Evolutionary conservation across 257 asterid genomes (phyloP).

Genomic region (Jasminum sambac): DNA sequence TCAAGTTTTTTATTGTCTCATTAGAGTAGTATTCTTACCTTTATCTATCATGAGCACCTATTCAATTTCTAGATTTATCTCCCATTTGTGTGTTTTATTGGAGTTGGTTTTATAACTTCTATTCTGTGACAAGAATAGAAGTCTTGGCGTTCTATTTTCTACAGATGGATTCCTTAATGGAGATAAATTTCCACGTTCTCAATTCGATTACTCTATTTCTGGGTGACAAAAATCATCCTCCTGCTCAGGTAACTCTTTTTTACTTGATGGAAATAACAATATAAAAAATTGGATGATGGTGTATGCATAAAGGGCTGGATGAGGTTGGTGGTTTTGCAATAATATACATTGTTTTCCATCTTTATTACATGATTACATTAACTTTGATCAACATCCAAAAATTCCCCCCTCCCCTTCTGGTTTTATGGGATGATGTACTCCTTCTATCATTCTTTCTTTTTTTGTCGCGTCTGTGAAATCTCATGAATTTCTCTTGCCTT

Average conservation of each 20-base stretch:
- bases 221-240: conserved; percentile 84
- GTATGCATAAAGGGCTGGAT: too few species aligned
- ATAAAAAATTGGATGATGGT: too few species aligned
- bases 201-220: conserved; percentile 86
- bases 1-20: neutral
- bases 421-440: too few species aligned
- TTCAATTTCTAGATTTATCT: neutral
- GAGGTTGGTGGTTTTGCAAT: too few species aligned
- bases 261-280: neutral
- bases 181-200: conserved; percentile 89
- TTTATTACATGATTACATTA: too few species aligned
- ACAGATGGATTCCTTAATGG: conserved; percentile 98
- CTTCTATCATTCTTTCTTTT: too few species aligned
- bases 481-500: too few species aligned
- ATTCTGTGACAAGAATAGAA: neutral
- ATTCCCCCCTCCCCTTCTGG: too few species aligned
- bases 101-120: conserved; percentile 7
- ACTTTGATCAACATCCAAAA: too few species aligned
- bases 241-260: conserved; percentile 70
- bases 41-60: neutral
- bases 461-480: too few species aligned
- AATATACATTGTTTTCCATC: too few species aligned
- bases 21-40: neutral
- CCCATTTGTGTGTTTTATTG: neutral
- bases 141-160: neutral